phyloP scores from a whole-genome alignment of 108 stramenopile genomes.

The Mayamaea pseudoterrestris region DNA sequence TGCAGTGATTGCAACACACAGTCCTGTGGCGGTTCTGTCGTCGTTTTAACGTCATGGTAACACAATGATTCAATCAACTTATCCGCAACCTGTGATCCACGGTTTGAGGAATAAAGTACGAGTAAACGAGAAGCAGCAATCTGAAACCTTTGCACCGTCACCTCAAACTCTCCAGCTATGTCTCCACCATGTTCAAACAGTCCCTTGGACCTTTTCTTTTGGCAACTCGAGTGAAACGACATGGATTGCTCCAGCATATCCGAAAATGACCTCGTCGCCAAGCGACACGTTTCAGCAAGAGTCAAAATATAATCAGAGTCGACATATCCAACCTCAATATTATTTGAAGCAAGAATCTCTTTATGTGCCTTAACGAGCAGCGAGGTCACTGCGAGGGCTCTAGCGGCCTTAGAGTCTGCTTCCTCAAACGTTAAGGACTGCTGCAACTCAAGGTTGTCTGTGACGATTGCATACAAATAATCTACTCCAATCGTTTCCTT shows the following conservation, averaged over 20 bases:
- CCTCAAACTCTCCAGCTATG: slow-evolving; percentile 25
- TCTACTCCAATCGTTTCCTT: too few relatives aligned
- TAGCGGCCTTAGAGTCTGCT: not conserved
- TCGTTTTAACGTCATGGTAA: not conserved
- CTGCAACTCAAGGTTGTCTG: too few relatives aligned
- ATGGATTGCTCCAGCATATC: slow-evolving; percentile 70
- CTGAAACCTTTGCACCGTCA: slow-evolving; percentile 41
- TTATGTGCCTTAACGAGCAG: too few relatives aligned
- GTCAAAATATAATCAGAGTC: slow-evolving; percentile 36
- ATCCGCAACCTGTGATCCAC: slow-evolving; percentile 42
- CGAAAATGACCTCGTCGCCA: slow-evolving; percentile 51
- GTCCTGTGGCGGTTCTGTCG: slow-evolving; percentile 26
- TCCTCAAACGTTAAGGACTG: too few relatives aligned
- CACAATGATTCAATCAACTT: slow-evolving; percentile 7
- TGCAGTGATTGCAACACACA: slow-evolving; percentile 36
- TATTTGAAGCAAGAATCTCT: too few relatives aligned
- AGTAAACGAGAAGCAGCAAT: slow-evolving; percentile 57
- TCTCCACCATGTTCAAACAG: slow-evolving; percentile 19
- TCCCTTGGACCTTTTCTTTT: slow-evolving; percentile 5
- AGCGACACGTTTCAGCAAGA: slow-evolving; percentile 66
- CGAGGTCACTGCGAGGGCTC: not conserved
- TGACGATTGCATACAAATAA: too few relatives aligned
- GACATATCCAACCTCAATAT: not conserved
- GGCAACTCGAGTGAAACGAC: slow-evolving; percentile 34
- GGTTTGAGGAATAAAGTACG: slow-evolving; percentile 44